These are phyloP conservation scores for Backusella luteola DNA, from an alignment of 192 early-diverging fungal species.

Conservation along the genomic window DNA sequence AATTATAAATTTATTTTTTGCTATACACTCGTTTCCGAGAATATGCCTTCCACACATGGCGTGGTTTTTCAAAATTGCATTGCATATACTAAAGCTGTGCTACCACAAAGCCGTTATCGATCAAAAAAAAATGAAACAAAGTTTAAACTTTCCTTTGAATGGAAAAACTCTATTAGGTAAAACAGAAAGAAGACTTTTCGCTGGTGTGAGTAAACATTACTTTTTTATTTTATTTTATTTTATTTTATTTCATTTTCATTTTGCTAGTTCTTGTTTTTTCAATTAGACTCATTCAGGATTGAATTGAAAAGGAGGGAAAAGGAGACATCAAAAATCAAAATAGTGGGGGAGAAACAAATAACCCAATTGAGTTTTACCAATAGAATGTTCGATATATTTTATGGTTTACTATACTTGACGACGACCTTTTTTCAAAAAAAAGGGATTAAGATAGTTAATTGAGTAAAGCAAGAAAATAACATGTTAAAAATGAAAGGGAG, in stretches of 20 bases:
- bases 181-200: not conserved
- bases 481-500: not conserved
- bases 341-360: not conserved
- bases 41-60: constrained; percentile 6
- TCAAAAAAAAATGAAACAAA: constrained; percentile 6
- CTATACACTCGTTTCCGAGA: not conserved
- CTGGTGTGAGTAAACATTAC: not conserved
- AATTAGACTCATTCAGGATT: not conserved
- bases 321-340: not conserved
- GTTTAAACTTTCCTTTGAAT: not conserved
- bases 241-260: not conserved
- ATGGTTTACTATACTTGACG: not conserved
- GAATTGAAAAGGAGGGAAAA: not conserved
- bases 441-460: not conserved
- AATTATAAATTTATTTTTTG: not conserved
- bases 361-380: constrained; percentile 1
- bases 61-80: not conserved
- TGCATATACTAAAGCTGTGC: not conserved
- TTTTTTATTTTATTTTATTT: not conserved
- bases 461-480: not conserved
- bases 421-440: not conserved
- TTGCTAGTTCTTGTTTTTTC: not conserved
- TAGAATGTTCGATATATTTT: constrained; percentile 1
- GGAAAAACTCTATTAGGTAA: not conserved
- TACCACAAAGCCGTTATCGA: not conserved